Evolutionary conservation across 768 basidiomycete species (phyloP).

Genomic region (Xanthoconium stramineum): DNA sequence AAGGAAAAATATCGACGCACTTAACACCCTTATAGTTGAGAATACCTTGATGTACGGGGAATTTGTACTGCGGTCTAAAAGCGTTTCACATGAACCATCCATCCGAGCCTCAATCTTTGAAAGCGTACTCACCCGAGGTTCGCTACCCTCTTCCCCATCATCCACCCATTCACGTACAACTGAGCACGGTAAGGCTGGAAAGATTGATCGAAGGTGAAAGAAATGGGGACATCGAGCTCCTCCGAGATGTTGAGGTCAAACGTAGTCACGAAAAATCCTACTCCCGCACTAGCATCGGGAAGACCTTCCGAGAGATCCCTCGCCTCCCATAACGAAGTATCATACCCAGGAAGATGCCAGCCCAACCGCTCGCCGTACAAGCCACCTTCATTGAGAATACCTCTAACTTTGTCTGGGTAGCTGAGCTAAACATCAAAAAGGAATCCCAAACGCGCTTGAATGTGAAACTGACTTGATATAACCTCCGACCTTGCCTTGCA

Average conservation of each 20-base stretch:
- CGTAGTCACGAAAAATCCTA: slow-evolving; percentile 79
- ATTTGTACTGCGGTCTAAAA: slow-evolving; percentile 68
- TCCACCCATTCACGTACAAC: slow-evolving; percentile 85
- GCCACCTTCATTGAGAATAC: slow-evolving; percentile 71
- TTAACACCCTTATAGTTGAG: slow-evolving; percentile 69
- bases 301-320: slow-evolving; percentile 60
- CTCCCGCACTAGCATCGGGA: slow-evolving; percentile 55
- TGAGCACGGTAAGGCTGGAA: slow-evolving; percentile 68
- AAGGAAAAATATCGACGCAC: slow-evolving; percentile 33
- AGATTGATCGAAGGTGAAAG: slow-evolving; percentile 65
- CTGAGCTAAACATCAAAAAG: slow-evolving; percentile 34
- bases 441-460: background rate
- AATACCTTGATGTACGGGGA: slow-evolving; percentile 83
- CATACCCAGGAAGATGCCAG: slow-evolving; percentile 74
- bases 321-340: slow-evolving; percentile 55
- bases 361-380: slow-evolving; percentile 67
- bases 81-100: slow-evolving; percentile 1
- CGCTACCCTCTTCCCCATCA: slow-evolving; percentile 78
- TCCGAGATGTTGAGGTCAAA: slow-evolving; percentile 60
- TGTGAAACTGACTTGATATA: slow-evolving; percentile 50
- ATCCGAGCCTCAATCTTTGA: background rate
- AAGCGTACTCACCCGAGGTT: slow-evolving; percentile 55
- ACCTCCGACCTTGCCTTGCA: slow-evolving; percentile 76
- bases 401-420: slow-evolving; percentile 69
- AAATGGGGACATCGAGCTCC: slow-evolving; percentile 65